Percentiles rank a stretch among this genome's conserved stretches.
Conservation (phyloP, 306 rosid species). For the Fagus sylvatica region DNA sequence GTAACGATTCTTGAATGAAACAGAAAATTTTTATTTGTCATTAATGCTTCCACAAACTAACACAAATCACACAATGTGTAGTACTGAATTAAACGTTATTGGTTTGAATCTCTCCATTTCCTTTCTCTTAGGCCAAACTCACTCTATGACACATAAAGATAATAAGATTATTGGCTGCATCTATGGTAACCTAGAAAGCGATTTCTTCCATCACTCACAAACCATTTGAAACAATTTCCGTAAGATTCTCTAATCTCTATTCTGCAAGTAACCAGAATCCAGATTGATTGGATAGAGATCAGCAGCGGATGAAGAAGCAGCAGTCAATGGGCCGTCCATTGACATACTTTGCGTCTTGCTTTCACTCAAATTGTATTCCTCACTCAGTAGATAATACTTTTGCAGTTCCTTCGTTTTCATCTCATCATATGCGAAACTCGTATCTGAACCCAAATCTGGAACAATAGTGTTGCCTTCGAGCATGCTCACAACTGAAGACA, state of each 20-base stretch:
- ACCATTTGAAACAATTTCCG: no score
- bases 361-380: neutral
- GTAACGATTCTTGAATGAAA: no score
- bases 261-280: conserved; percentile 21
- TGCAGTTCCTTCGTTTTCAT: conserved; percentile 20
- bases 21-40: no score
- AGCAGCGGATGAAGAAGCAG: conserved; percentile 25
- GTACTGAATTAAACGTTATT: no score
- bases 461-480: conserved; percentile 37
- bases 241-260: conserved; percentile 6
- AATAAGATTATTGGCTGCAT: no score
- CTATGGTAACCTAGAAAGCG: no score
- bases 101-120: no score
- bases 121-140: no score
- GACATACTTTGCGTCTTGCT: neutral
- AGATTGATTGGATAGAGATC: conserved; percentile 37
- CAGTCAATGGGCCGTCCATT: conserved; percentile 17
- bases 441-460: conserved; percentile 19
- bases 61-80: no score
- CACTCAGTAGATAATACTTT: conserved; percentile 14
- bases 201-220: no score
- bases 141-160: no score
- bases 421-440: conserved; percentile 10
- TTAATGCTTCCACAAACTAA: no score
- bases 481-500: conserved; percentile 51